Conservation (phyloP, 306 rosid species). For the Trichosanthes cucumerina region DNA sequence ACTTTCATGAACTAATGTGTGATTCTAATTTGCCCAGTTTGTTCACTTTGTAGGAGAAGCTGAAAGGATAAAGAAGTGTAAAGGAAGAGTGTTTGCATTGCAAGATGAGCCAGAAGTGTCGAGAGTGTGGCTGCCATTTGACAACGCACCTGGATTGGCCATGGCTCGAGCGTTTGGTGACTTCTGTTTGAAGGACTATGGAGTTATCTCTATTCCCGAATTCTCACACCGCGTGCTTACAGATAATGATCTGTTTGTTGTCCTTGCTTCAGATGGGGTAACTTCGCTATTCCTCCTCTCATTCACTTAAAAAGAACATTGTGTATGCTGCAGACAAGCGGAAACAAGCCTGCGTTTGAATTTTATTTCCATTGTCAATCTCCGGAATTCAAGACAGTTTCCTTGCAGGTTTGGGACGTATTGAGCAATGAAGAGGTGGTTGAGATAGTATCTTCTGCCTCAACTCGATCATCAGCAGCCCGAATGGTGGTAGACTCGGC, state of each 20-base stretch:
- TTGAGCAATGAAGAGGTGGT: slow-evolving; percentile 90
- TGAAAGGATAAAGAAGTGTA: slow-evolving; percentile 78
- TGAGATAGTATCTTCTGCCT: slow-evolving; percentile 62
- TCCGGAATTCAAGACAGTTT: not conserved
- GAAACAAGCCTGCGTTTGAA: not conserved
- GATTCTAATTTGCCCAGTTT: not conserved
- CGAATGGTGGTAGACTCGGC: slow-evolving; percentile 71
- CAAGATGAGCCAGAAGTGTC: slow-evolving; percentile 96
- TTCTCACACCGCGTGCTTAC: slow-evolving; percentile 63
- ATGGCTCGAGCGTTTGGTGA: slow-evolving; percentile 99
- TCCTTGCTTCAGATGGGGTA: slow-evolving; percentile 97
- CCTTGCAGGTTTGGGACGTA: slow-evolving; percentile 84
- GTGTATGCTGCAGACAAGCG: not conserved
- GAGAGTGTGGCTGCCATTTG: slow-evolving; percentile 89
- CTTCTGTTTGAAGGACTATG: slow-evolving; percentile 90
- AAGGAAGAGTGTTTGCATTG: slow-evolving; percentile 87
- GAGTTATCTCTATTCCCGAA: slow-evolving; percentile 88
- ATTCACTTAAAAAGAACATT: not conserved
- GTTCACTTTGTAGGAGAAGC: slow-evolving; percentile 49
- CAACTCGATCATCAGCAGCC: slow-evolving; percentile 62
- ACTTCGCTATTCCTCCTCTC: slow-evolving; percentile 2
- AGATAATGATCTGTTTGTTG: slow-evolving; percentile 73
- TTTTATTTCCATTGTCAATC: not conserved
- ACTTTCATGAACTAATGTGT: not conserved
- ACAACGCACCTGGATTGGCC: slow-evolving; percentile 94